Conservation (phyloP, 306 rosid genomes). For the Citrullus amarus region DNA sequence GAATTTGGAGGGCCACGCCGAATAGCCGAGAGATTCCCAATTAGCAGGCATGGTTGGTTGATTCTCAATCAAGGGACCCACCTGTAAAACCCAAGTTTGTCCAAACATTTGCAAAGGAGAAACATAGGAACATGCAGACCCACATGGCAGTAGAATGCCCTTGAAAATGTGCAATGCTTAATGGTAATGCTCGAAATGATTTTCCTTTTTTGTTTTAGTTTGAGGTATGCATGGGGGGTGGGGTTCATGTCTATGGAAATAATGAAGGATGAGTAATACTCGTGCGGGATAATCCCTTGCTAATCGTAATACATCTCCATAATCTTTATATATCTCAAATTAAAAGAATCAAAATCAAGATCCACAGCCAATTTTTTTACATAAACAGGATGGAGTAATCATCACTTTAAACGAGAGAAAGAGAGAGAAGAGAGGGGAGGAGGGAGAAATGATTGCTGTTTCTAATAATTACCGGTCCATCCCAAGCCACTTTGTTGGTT, state of each 20-base stretch:
- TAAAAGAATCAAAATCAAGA: not conserved
- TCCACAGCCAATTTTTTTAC: not conserved
- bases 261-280: not conserved
- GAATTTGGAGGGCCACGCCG: conserved; percentile 4
- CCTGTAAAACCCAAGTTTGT: conserved; percentile 13
- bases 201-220: conserved; percentile 2
- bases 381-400: not conserved
- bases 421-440: not conserved
- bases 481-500: conserved; percentile 2
- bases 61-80: conserved; percentile 4
- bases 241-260: conserved; percentile 8
- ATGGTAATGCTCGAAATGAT: conserved; percentile 2
- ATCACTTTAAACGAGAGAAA: not conserved
- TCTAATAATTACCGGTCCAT: conserved; percentile 2
- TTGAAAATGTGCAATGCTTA: not conserved
- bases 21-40: conserved; percentile 2
- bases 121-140: conserved; percentile 12
- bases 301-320: not conserved
- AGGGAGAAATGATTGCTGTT: not conserved
- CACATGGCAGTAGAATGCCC: conserved; percentile 4
- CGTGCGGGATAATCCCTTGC: not conserved
- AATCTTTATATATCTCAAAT: not conserved
- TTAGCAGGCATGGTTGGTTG: not conserved
- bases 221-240: conserved; percentile 10
- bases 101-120: conserved; percentile 6